Percentiles rank a stretch among this genome's conserved stretches.
phyloP scores from a whole-genome alignment of 257 asterid species.

The Capsicum chinense region DNA sequence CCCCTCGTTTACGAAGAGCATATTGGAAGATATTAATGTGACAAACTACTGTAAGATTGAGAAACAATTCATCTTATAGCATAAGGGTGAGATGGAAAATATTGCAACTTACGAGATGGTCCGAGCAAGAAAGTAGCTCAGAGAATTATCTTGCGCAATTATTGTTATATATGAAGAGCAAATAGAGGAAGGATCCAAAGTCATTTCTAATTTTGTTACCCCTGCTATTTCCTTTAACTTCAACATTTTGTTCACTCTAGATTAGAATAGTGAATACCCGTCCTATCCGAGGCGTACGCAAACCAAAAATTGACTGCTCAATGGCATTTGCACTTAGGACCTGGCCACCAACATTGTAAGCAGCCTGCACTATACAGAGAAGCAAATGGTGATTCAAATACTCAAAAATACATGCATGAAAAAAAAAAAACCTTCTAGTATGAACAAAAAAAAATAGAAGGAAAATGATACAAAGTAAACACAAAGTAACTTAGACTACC shows the following conservation, averaged over 20 bases:
- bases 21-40: neutral
- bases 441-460: constrained; percentile 20
- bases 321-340: constrained; percentile 56
- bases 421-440: neutral
- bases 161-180: neutral
- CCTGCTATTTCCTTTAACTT: neutral
- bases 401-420: neutral
- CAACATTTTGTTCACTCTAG: neutral
- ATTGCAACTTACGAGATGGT: constrained; percentile 1
- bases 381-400: constrained; percentile 33
- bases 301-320: constrained; percentile 63
- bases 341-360: constrained; percentile 63
- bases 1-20: neutral
- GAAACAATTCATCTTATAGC: neutral
- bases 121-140: neutral
- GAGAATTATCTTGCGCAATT: neutral
- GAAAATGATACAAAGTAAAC: constrained; percentile 17
- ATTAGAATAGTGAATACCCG: constrained; percentile 42
- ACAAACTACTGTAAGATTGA: neutral
- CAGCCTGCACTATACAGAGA: constrained; percentile 57
- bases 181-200: neutral
- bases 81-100: neutral
- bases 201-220: neutral
- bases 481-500: constrained; percentile 47
- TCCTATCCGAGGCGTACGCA: constrained; percentile 60